These are phyloP conservation scores for Tricholoma furcatifolium DNA, from an alignment of 768 basidiomycete genomes.

Conservation along the genomic window DNA sequence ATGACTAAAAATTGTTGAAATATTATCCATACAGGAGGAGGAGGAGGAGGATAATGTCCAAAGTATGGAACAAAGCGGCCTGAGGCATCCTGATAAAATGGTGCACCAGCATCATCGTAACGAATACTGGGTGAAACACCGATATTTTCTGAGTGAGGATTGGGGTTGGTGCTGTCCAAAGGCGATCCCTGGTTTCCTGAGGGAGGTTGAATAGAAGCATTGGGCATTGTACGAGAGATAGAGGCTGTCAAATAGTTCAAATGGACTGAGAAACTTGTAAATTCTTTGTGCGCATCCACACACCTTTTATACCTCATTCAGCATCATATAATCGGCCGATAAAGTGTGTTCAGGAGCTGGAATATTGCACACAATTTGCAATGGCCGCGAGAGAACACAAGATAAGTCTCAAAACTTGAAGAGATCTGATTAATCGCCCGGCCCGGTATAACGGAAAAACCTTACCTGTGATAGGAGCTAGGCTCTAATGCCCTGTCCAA, in stretches of 20 bases:
- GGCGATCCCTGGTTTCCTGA: background rate
- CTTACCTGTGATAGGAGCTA: no score
- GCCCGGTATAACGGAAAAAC: background rate
- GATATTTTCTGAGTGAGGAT: background rate
- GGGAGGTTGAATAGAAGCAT: no score
- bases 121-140: constrained; percentile 1
- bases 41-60: no score
- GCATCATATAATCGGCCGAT: background rate
- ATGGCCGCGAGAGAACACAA: no score
- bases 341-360: no score
- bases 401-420: background rate
- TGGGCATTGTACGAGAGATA: background rate
- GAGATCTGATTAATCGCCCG: no score
- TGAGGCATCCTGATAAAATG: background rate
- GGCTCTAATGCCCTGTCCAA: background rate
- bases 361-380: background rate
- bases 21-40: background rate
- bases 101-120: constrained; percentile 1
- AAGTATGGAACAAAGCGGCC: constrained; percentile 2
- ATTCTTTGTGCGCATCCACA: background rate
- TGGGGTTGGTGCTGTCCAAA: background rate
- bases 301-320: background rate
- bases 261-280: background rate
- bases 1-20: background rate
- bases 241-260: background rate